Base-by-base conservation (phyloP, 2,329 filamentous ascomycete genomes). In the Lasiodiplodia gonubiensis region DNA sequence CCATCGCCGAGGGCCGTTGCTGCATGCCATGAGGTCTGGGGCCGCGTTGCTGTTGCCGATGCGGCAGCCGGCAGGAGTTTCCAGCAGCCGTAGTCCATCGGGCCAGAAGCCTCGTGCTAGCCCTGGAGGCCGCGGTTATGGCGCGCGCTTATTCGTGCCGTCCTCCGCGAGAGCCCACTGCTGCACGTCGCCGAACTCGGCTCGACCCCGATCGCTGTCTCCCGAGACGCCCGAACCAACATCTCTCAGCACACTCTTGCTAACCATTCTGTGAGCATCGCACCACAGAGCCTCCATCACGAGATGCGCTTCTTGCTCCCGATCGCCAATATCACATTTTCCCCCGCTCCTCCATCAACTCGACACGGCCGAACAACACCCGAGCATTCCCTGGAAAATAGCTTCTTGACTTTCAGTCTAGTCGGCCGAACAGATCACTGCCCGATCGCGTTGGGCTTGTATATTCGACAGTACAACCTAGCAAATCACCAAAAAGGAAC, bases 61-160 rank as follows among this genome's bases (percentile, higher is more conserved):
- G 42, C 59, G 59, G 42, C 42, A 25, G 30, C 42, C 59, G 46
- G 59, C 46, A 63, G 59, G 59, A 63, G 27, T 51, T 63, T 51
- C 59, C 46, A 21, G 11, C 37, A 33, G 55, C 55, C 37, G 21
- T 39, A 35, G 48, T 35, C 48, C 57, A 39, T 25, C 46, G 37
- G 42, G 12, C 30, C 30, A 30, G 30, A 33, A 33, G 30, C 30
- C 27, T 37, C 21, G 30, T 12, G 30, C 27, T 51, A 42, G 23
- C 21, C 18, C 42, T 42, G 25, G 33, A 23, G 39, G 39, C n/a
- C 30, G 42, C 57, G 16, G 46, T 42, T n/a, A 48, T 25, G 42
- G 30, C 25, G 11, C 23, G 25, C 30, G 46, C 46, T n/a, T 46
- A 37, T 46, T 46, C 59, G 59, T 51, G 42, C 59, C 59, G 59